phyloP scores from a whole-genome alignment of 108 stramenopile species.

The Epithemia pelagica region DNA sequence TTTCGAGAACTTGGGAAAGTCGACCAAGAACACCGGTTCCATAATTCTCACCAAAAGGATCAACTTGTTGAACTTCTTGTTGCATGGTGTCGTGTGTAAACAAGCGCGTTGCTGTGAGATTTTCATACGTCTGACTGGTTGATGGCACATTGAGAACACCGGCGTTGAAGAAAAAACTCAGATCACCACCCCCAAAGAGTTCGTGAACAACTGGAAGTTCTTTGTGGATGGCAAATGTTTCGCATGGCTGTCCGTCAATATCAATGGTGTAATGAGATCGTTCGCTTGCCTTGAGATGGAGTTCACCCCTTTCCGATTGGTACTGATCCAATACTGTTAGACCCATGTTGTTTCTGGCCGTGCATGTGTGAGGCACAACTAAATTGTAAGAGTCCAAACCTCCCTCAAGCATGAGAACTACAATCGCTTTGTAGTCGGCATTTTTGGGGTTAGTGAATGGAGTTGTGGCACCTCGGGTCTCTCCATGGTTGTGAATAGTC shows the following conservation, averaged over 20 bases:
- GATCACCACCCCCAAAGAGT: slow-evolving; percentile 33
- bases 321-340: slow-evolving; percentile 27
- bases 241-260: slow-evolving; percentile 32
- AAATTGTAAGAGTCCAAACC: slow-evolving; percentile 55
- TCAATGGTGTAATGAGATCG: slow-evolving; percentile 13
- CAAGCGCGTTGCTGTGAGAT: slow-evolving; percentile 16
- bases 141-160: slow-evolving; percentile 20
- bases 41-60: slow-evolving; percentile 19
- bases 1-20: slow-evolving; percentile 17
- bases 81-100: slow-evolving; percentile 57
- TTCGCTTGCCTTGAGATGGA: slow-evolving; percentile 15
- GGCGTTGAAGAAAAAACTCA: slow-evolving; percentile 38
- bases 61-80: slow-evolving; percentile 29
- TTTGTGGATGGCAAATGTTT: slow-evolving; percentile 36
- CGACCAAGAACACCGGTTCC: slow-evolving; percentile 36
- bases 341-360: slow-evolving; percentile 6
- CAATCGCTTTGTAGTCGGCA: slow-evolving; percentile 55
- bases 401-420: slow-evolving; percentile 45
- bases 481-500: slow-evolving; percentile 6
- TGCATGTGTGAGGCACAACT: slow-evolving; percentile 42
- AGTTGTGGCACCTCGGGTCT: background rate
- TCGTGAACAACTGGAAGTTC: slow-evolving; percentile 14
- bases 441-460: background rate
- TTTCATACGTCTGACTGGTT: slow-evolving; percentile 12
- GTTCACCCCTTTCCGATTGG: slow-evolving; percentile 16